Conservation (phyloP, 257 asterid genomes). For the Nicotiana tabacum region DNA sequence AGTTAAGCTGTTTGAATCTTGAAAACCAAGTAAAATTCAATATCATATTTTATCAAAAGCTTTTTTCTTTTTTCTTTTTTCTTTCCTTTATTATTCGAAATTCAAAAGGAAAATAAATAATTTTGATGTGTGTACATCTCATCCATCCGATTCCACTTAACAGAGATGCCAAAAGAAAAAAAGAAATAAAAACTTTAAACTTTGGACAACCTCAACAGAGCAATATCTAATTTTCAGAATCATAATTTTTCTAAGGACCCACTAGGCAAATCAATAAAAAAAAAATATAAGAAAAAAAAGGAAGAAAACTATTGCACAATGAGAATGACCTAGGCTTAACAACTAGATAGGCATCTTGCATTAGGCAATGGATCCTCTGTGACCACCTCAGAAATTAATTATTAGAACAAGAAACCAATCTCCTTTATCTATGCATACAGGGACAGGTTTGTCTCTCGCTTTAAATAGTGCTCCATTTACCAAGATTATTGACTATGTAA, state of each 20-base stretch:
- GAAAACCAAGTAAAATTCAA: conserved; percentile 18
- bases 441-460: conserved; percentile 15
- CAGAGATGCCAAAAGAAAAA: background rate
- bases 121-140: background rate
- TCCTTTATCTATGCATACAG: conserved; percentile 16
- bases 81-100: too few relatives aligned
- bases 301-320: conserved; percentile 16
- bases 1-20: conserved; percentile 21
- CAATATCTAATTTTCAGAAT: conserved; percentile 21
- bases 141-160: conserved; percentile 3
- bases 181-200: background rate
- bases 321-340: conserved; percentile 9
- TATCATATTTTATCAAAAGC: background rate
- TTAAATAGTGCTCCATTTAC: conserved; percentile 16
- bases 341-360: conserved; percentile 18
- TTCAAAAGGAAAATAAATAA: background rate
- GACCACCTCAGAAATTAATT: conserved; percentile 6
- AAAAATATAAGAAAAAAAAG: background rate
- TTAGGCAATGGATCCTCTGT: conserved; percentile 4
- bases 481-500: background rate
- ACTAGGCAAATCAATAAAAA: background rate
- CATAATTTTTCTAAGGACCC: conserved; percentile 13
- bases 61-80: too few relatives aligned
- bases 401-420: conserved; percentile 15
- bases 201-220: conserved; percentile 7